These are phyloP conservation scores for Kurtzmaniella quercitrusa DNA, from an alignment of 1,139 yeast species.

Conservation along the genomic window DNA sequence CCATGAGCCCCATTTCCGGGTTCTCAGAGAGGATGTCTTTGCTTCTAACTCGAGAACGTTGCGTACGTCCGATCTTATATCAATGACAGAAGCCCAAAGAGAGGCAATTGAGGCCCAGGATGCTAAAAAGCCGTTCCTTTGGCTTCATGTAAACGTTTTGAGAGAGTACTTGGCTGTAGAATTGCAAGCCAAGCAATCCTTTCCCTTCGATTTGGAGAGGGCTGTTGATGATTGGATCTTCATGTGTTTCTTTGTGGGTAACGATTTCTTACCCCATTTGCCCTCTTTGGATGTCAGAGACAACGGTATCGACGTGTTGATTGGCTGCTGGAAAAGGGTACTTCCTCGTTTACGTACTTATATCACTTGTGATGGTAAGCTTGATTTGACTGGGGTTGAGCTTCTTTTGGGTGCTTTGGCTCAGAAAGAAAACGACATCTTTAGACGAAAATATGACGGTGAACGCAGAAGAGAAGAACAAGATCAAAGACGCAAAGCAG, in stretches of 20 bases:
- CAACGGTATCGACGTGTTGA: slow-evolving; percentile 80
- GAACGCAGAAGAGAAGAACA: slow-evolving; percentile 65
- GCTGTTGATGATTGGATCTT: slow-evolving; percentile 99
- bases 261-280: slow-evolving; percentile 95
- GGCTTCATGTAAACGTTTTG: slow-evolving; percentile 86
- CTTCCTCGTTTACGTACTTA: slow-evolving; percentile 68
- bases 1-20: slow-evolving; percentile 95
- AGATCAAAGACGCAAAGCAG: slow-evolving; percentile 53
- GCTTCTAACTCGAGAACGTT: slow-evolving; percentile 55
- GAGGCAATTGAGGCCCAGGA: slow-evolving; percentile 52
- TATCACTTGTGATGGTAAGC: slow-evolving; percentile 83
- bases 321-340: slow-evolving; percentile 76
- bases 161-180: slow-evolving; percentile 88
- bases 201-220: slow-evolving; percentile 83
- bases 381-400: slow-evolving; percentile 75
- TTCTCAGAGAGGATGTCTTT: slow-evolving; percentile 93
- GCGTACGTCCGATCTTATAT: slow-evolving; percentile 47
- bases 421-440: slow-evolving; percentile 73
- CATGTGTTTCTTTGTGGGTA: slow-evolving; percentile 98
- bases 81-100: slow-evolving; percentile 60
- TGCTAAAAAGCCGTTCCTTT: slow-evolving; percentile 79
- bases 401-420: slow-evolving; percentile 63
- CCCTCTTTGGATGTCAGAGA: slow-evolving; percentile 95
- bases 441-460: slow-evolving; percentile 60
- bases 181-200: slow-evolving; percentile 63